These are phyloP conservation scores for Alloteropsis semialata DNA, from an alignment of 176 grass and related monocot species.

Conservation along the genomic window DNA sequence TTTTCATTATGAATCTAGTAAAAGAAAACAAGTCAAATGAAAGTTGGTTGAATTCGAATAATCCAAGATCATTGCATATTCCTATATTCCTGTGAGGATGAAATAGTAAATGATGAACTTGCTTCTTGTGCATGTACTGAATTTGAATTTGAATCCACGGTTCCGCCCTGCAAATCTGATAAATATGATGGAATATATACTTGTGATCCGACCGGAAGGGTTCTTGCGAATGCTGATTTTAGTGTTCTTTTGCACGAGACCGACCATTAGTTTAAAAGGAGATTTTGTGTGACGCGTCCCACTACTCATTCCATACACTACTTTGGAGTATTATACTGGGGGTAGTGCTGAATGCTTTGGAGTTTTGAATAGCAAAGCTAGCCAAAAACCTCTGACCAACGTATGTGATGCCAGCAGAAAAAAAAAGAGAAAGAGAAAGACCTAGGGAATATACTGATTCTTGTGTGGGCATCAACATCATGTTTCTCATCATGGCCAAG, in stretches of 20 bases:
- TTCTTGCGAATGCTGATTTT: background rate
- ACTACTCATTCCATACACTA: background rate
- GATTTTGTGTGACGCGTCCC: slow-evolving; percentile 1
- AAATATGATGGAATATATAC: background rate
- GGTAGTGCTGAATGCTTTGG: slow-evolving; percentile 17
- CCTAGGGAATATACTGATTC: slow-evolving; percentile 44
- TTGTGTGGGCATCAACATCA: slow-evolving; percentile 27
- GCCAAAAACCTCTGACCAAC: slow-evolving; percentile 29
- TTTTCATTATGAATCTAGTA: too few species aligned
- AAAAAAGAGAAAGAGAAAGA: slow-evolving; percentile 16
- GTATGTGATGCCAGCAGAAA: slow-evolving; percentile 10
- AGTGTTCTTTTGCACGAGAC: background rate
- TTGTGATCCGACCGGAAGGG: background rate
- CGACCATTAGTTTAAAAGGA: slow-evolving; percentile 19
- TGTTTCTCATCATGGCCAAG: slow-evolving; percentile 14
- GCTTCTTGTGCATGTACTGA: too few species aligned
- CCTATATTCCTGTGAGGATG: too few species aligned
- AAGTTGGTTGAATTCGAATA: too few species aligned
- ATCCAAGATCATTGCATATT: too few species aligned
- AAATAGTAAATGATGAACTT: too few species aligned
- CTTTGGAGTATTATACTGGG: background rate
- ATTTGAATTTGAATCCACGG: too few species aligned
- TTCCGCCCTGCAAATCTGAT: too few species aligned
- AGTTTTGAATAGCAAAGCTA: slow-evolving; percentile 16
- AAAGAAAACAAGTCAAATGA: too few species aligned